Evolutionary conservation across 805 yeast genomes (phyloP).

Genomic region (Schwanniomyces pseudopolymorphus): DNA sequence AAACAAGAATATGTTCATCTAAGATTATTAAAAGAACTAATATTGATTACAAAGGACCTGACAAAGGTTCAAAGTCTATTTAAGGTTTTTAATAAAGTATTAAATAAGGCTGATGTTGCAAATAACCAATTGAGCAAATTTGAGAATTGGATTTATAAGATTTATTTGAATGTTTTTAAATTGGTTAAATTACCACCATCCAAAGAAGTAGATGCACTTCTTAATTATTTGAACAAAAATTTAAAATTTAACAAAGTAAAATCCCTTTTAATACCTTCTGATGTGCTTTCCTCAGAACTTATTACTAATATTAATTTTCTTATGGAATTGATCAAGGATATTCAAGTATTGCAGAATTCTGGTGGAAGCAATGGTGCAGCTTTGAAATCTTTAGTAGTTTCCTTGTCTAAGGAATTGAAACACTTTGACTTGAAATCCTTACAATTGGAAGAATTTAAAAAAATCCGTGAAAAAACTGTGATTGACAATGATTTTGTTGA

Average conservation of each 20-base stretch:
- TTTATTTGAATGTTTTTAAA: slow-evolving; percentile 27
- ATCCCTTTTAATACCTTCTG: slow-evolving; percentile 11
- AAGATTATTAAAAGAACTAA: slow-evolving; percentile 38
- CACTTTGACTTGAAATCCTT: slow-evolving; percentile 3
- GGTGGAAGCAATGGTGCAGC: not conserved
- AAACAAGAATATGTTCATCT: slow-evolving; percentile 32
- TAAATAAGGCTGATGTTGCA: slow-evolving; percentile 11
- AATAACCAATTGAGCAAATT: slow-evolving; percentile 14
- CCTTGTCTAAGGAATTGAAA: slow-evolving; percentile 6
- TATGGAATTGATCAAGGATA: slow-evolving; percentile 14
- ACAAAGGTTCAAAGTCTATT: slow-evolving; percentile 22
- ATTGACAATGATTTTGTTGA: not conserved
- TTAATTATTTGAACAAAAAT: slow-evolving; percentile 30
- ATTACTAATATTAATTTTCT: slow-evolving; percentile 15
- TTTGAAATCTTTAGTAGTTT: slow-evolving; percentile 1
- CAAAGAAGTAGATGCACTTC: slow-evolving; percentile 21
- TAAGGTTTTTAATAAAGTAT: slow-evolving; percentile 23
- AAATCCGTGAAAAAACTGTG: not conserved
- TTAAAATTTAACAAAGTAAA: slow-evolving; percentile 27
- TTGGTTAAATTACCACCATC: slow-evolving; percentile 17
- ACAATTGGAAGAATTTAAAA: slow-evolving; percentile 4
- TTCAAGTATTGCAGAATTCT: not conserved
- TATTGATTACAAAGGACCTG: slow-evolving; percentile 33
- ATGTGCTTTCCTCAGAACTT: slow-evolving; percentile 16
- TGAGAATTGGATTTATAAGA: slow-evolving; percentile 25